These are phyloP conservation scores for Boletus edulis DNA, from an alignment of 768 basidiomycete species.

Conservation along the genomic window DNA sequence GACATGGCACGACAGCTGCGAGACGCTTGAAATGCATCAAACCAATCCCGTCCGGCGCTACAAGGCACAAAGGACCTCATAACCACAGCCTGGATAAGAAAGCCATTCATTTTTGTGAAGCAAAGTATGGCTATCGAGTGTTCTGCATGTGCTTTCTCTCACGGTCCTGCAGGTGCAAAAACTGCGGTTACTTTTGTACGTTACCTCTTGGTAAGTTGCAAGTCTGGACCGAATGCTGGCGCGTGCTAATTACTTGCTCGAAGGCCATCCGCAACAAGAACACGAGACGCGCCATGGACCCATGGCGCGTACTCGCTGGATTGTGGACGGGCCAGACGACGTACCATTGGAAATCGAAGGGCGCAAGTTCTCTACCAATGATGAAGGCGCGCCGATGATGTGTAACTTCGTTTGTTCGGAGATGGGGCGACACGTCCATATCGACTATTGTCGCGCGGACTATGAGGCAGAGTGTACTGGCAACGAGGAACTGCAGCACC, in stretches of 20 bases:
- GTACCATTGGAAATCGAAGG: constrained; percentile 42
- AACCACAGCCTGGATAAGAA: constrained; percentile 44
- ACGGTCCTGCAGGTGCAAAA: constrained; percentile 40
- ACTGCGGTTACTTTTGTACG: constrained; percentile 59
- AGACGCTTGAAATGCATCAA: constrained; percentile 51
- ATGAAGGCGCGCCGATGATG: constrained; percentile 63
- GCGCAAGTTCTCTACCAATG: constrained; percentile 21
- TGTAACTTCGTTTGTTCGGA: constrained; percentile 57
- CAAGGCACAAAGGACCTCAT: constrained; percentile 47
- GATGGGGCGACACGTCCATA: constrained; percentile 57
- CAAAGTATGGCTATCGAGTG: constrained; percentile 30
- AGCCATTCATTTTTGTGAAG: constrained; percentile 55
- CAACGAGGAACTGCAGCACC: constrained; percentile 46
- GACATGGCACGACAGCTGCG: constrained; percentile 20
- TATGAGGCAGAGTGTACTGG: constrained; percentile 35
- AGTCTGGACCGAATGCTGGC: too few relatives aligned
- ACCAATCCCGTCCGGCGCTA: constrained; percentile 42
- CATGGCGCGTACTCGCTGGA: constrained; percentile 59
- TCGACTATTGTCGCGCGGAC: constrained; percentile 52
- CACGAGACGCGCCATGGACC: constrained; percentile 65
- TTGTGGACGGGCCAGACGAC: constrained; percentile 51
- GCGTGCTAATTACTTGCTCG: neutral
- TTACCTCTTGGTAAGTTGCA: constrained; percentile 47
- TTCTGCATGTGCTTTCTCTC: neutral
- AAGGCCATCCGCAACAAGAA: constrained; percentile 58